These are phyloP conservation scores for Chloropicon primus DNA, from an alignment of 139 green algal genomes.

Conservation along the genomic window DNA sequence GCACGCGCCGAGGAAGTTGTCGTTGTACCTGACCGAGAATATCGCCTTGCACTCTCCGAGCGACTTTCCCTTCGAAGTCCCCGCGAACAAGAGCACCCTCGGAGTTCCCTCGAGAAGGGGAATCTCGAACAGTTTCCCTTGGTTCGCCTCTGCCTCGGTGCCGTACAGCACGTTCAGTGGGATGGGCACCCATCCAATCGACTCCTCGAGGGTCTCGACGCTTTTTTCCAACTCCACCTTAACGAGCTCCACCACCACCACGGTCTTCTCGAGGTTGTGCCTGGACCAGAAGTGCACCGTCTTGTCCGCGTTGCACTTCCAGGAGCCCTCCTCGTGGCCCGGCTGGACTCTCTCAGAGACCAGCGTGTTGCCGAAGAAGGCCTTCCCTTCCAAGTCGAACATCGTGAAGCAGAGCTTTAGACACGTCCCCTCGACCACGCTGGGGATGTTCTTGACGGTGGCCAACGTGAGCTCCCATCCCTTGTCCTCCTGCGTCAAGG, in stretches of 20 bases:
- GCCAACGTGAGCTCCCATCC: background rate
- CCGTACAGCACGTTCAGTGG: background rate
- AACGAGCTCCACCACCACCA: background rate
- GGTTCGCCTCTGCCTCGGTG: background rate
- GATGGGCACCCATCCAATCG: background rate
- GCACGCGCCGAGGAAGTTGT: background rate
- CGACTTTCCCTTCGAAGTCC: background rate
- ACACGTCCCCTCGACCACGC: background rate
- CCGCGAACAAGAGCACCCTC: background rate
- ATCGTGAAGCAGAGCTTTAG: background rate
- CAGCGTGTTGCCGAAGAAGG: background rate
- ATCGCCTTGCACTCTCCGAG: background rate
- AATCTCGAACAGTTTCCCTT: background rate
- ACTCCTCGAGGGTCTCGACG: background rate
- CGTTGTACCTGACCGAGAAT: background rate
- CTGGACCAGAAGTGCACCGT: background rate
- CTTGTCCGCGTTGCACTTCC: background rate
- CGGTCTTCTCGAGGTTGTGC: background rate
- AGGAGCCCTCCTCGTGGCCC: background rate
- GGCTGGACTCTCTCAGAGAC: background rate
- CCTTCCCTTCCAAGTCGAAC: background rate
- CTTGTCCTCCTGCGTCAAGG: background rate
- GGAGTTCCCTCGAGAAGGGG: background rate
- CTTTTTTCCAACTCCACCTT: background rate
- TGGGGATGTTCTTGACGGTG: background rate